Conservation (phyloP, 73 alveolate species). For the Paramecium octaurelia region DNA sequence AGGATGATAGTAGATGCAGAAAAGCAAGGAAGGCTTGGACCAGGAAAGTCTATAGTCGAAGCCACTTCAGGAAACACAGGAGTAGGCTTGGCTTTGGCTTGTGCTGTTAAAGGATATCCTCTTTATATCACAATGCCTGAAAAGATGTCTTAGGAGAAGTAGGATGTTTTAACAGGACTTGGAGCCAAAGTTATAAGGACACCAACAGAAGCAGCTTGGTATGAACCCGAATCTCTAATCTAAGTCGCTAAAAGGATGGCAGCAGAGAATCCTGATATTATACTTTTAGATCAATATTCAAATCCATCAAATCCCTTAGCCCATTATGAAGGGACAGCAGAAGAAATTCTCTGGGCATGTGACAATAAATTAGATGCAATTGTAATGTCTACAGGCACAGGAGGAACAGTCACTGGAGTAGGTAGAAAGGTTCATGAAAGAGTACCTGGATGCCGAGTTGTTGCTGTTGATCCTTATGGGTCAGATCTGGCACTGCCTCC, state of each 20-base stretch:
- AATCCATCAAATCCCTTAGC: conserved; percentile 96
- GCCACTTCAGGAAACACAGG: conserved; percentile 99
- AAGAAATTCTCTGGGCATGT: conserved; percentile 93
- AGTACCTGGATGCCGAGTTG: conserved; percentile 71
- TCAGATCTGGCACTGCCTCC: conserved; percentile 80
- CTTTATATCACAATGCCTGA: conserved; percentile 88
- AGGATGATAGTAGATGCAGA: conserved; percentile 95
- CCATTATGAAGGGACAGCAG: conserved; percentile 96
- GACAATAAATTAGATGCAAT: conserved; percentile 85
- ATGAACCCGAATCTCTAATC: conserved; percentile 69
- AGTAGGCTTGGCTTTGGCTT: conserved; percentile 95
- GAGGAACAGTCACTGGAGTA: conserved; percentile 94
- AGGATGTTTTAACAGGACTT: conserved; percentile 85
- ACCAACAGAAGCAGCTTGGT: conserved; percentile 78
- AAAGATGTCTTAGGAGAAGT: conserved; percentile 97
- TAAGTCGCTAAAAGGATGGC: conserved; percentile 64
- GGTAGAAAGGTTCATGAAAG: conserved; percentile 91
- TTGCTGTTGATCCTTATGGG: conserved; percentile 94
- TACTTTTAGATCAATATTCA: conserved; percentile 91
- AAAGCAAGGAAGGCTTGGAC: conserved; percentile 82
- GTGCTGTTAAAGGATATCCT: conserved; percentile 94
- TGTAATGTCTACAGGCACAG: conserved; percentile 90
- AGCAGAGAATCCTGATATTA: conserved; percentile 70
- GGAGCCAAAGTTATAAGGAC: conserved; percentile 97
- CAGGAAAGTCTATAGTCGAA: conserved; percentile 93